These are phyloP conservation scores for Colletotrichum falcatum DNA, from an alignment of 2,329 filamentous ascomycete genomes.

Conservation along the genomic window DNA sequence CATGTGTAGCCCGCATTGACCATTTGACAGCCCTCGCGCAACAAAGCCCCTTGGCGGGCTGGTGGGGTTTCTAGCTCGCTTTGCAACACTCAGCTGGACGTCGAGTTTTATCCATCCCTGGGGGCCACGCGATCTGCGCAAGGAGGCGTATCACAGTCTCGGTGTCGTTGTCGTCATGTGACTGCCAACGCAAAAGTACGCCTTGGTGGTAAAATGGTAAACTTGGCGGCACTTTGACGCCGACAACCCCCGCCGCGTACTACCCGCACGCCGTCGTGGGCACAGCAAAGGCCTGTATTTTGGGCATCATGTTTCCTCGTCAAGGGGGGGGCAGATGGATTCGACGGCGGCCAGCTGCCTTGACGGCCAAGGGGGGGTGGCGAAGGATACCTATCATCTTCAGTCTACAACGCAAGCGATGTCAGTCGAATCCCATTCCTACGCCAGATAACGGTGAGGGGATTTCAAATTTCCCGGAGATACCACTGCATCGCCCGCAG, in stretches of 20 bases:
- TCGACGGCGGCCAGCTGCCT: not conserved
- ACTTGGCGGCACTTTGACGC: not conserved
- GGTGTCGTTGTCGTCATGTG: conserved; percentile 39
- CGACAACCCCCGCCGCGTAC: not conserved
- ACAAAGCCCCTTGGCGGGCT: conserved; percentile 12
- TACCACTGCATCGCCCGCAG: not conserved
- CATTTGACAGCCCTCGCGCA: conserved; percentile 23
- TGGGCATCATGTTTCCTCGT: conserved; percentile 1
- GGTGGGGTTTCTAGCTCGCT: conserved; percentile 20
- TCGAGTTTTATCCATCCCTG: conserved; percentile 35
- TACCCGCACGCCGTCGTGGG: not conserved
- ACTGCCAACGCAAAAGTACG: conserved; percentile 22
- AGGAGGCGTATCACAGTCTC: conserved; percentile 34
- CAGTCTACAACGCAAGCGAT: not conserved
- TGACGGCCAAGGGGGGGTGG: not conserved
- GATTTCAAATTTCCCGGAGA: not conserved
- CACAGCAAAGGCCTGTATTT: not conserved
- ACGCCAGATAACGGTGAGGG: not conserved
- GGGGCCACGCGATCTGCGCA: conserved; percentile 31
- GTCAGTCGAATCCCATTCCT: not conserved
- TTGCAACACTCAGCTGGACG: conserved; percentile 17
- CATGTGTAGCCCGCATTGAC: conserved; percentile 36
- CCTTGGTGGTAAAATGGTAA: not conserved
- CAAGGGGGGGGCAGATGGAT: not conserved
- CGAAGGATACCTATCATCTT: conserved; percentile 2